These are phyloP conservation scores for Blastocystis sp. DNA, from an alignment of 352 stramenopile species.

Conservation along the genomic window DNA sequence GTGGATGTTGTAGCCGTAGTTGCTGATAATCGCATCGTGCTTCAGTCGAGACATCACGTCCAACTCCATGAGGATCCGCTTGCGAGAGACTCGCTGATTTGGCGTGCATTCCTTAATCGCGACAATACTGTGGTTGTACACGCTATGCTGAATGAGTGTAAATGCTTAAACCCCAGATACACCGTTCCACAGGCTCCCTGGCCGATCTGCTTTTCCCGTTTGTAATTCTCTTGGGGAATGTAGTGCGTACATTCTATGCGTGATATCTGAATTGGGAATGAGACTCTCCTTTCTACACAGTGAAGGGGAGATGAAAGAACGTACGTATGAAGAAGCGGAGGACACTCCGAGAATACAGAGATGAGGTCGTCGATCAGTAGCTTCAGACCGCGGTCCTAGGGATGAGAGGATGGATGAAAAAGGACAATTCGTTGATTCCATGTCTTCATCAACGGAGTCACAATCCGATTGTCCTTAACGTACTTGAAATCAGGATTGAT, in stretches of 20 bases:
- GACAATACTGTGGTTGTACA: neutral
- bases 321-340: constrained; percentile 30
- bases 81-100: neutral
- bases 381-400: neutral
- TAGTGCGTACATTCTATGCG: neutral
- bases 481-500: constrained; percentile 1
- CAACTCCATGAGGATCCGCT: neutral
- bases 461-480: neutral
- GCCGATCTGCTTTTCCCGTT: neutral
- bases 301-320: neutral
- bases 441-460: neutral
- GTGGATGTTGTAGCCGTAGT: constrained; percentile 33
- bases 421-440: neutral
- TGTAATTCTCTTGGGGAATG: constrained; percentile 2
- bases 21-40: neutral
- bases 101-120: constrained; percentile 40
- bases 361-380: neutral
- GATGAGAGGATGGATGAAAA: neutral
- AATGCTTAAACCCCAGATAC: constrained; percentile 5
- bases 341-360: constrained; percentile 1
- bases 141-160: neutral
- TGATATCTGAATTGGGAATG: neutral
- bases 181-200: constrained; percentile 8
- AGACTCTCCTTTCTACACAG: constrained; percentile 28
- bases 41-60: neutral